Percentiles rank a stretch among this genome's conserved stretches.
Evolutionary conservation across 345 rosid species (phyloP).

Genomic region (Citropsis articulata): DNA sequence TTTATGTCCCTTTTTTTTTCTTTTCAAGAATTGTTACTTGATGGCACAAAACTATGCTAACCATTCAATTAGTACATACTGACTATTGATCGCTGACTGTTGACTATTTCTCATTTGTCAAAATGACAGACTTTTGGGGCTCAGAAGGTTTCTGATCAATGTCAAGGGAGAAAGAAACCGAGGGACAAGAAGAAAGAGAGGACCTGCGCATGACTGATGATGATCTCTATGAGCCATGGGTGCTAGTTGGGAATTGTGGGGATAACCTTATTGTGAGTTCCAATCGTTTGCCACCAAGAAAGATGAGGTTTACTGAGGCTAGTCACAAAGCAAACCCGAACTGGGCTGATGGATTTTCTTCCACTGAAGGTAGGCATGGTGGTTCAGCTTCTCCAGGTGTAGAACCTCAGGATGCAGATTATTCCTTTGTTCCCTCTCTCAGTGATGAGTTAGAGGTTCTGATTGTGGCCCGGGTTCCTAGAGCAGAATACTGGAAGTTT

Average conservation of each 20-base stretch:
- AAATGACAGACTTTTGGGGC: slow-evolving; percentile 7
- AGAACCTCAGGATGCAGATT: slow-evolving; percentile 97
- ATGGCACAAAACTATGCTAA: background rate
- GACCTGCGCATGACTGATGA: slow-evolving; percentile 2
- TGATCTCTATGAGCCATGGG: slow-evolving; percentile 19
- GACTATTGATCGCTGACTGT: slow-evolving; percentile 8
- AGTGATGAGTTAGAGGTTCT: slow-evolving; percentile 65
- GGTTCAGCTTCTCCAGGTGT: slow-evolving; percentile 36
- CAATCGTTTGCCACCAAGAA: slow-evolving; percentile 15
- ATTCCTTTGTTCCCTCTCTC: slow-evolving; percentile 52
- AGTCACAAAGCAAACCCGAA: slow-evolving; percentile 4
- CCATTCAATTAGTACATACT: background rate
- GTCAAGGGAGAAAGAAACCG: slow-evolving; percentile 35
- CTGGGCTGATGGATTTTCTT: slow-evolving; percentile 9
- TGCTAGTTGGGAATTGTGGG: slow-evolving; percentile 23
- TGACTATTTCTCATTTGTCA: background rate
- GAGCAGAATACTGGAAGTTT: slow-evolving; percentile 73
- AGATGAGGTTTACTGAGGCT: slow-evolving; percentile 18
- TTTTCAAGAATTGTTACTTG: background rate
- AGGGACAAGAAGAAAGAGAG: slow-evolving; percentile 34
- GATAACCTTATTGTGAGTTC: slow-evolving; percentile 14
- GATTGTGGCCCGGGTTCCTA: slow-evolving; percentile 69
- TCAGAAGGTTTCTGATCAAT: slow-evolving; percentile 20
- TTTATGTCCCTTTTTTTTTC: background rate
- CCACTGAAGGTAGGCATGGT: slow-evolving; percentile 19